Evolutionary conservation across 1,284 basidiomycete genomes (phyloP).

Genomic region (Apiotrichum sp.): DNA sequence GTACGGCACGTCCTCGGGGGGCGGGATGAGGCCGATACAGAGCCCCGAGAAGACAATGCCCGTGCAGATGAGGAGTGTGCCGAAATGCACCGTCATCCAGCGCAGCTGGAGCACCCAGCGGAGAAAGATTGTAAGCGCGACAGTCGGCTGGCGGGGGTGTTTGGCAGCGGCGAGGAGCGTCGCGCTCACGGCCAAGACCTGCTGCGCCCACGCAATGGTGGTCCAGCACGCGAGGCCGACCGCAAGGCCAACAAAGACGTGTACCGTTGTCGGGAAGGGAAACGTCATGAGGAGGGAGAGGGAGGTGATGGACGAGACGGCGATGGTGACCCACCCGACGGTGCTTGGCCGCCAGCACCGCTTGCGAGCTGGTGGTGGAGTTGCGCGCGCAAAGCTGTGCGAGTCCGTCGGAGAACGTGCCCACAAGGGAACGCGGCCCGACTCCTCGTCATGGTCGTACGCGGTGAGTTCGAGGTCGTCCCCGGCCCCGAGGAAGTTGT

Average conservation of each 20-base stretch:
- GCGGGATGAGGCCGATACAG: slow-evolving; percentile 17
- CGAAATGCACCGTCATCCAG: slow-evolving; percentile 1
- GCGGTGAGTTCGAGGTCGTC: no score
- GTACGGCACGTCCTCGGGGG: slow-evolving; percentile 7
- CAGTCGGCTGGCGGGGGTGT: background rate
- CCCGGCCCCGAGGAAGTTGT: no score
- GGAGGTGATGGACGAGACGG: no score
- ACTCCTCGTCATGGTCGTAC: no score
- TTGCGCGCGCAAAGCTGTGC: no score
- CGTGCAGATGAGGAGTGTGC: slow-evolving; percentile 8
- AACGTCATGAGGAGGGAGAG: slow-evolving; percentile 19
- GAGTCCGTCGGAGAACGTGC: no score
- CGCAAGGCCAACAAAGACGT: slow-evolving; percentile 19
- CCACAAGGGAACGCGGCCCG: no score
- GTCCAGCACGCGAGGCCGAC: slow-evolving; percentile 21
- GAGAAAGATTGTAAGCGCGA: background rate
- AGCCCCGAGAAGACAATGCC: slow-evolving; percentile 16
- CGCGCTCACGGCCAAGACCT: background rate
- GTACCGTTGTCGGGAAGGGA: slow-evolving; percentile 35
- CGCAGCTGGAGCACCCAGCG: background rate
- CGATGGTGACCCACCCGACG: no score
- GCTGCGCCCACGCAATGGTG: slow-evolving; percentile 8
- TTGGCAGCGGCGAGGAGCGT: no score
- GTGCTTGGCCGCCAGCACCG: no score
- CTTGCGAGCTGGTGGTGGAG: no score